Evolutionary conservation across 2,329 filamentous ascomycete species (phyloP), one percentile per base, ranked within the genome.

Genomic region (Diaporthe capsici): DNA sequence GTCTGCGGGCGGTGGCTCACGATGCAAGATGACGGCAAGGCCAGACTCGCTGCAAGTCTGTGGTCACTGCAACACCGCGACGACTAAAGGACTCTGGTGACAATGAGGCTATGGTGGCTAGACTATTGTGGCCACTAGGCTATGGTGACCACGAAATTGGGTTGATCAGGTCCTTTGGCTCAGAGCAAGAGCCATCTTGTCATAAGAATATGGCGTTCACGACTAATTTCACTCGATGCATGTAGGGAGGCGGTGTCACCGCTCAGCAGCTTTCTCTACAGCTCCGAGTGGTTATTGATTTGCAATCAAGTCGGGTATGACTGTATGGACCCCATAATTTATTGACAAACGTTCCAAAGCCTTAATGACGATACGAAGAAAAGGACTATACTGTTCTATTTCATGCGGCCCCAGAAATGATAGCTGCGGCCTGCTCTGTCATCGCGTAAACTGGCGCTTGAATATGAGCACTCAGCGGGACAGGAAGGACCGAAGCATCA

Each of bases 401-500:
- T 72, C 25, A 74, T 39, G 60, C 44, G 22, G 39, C n/a, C 20
- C 61, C 53, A 51, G 71, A 44, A 44, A 76, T 76, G 2, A 76
- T 51, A 34, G 60, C 61, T 5, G 61, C 63, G 3, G 71, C 63
- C 71, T 74, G 71, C 39, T 76, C 74, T 8, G 42, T 44, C 42
- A 74, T 63, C 17, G 61, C 71, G 20, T 76, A 76, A 28, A 76
- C 34, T 0, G 71, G 47, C 20, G 74, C 71, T 39, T 76, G 74
- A 13, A 60, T 47, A n/a, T 76, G 71, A 37, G 71, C 74, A 70
- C 74, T 70, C 39, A 76, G 25, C 13, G 74, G 74, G 12, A 74
- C 31, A 15, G 84, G 84, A 28, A 85, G 81, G 10, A 85, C 81
- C 13, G 82, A 85, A 15, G 84, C 83, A 78, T 87, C 85, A 0